These are phyloP conservation scores for Neonectria magnoliae DNA, from an alignment of 2,329 filamentous ascomycete genomes.

Conservation along the genomic window DNA sequence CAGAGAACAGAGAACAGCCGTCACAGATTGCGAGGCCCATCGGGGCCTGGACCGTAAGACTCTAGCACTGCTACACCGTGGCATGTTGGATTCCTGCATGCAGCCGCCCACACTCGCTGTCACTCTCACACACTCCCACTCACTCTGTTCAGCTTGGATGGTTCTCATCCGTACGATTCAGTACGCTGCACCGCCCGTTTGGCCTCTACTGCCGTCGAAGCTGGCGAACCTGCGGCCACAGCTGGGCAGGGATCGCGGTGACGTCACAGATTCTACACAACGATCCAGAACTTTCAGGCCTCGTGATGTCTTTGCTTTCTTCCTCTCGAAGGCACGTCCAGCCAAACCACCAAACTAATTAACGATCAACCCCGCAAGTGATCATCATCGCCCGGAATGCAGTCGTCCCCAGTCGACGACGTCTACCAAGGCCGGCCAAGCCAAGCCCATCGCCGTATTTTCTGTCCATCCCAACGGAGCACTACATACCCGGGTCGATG, in stretches of 20 bases:
- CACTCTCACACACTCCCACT: neutral
- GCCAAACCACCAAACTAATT: neutral
- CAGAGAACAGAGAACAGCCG: neutral
- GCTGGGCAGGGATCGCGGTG: conserved; percentile 11
- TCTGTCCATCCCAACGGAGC: neutral
- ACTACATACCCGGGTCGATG: conserved; percentile 10
- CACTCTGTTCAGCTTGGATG: conserved; percentile 13
- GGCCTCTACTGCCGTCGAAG: conserved; percentile 8
- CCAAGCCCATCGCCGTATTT: neutral
- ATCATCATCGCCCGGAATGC: conserved; percentile 4
- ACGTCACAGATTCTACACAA: conserved; percentile 2
- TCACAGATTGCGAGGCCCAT: conserved; percentile 7
- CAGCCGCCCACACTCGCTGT: neutral
- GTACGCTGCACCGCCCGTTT: conserved; percentile 18
- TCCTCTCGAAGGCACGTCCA: neutral
- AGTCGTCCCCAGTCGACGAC: neutral
- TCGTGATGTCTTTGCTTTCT: neutral
- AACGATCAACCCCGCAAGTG: neutral
- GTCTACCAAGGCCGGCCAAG: conserved; percentile 1
- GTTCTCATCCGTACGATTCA: neutral
- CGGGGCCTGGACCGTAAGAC: neutral
- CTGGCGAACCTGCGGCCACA: neutral
- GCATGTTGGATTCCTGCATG: neutral
- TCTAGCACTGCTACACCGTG: neutral
- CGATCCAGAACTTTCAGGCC: neutral